Evolutionary conservation across 768 basidiomycete species (phyloP).

Genomic region (Boletus rex-veris): DNA sequence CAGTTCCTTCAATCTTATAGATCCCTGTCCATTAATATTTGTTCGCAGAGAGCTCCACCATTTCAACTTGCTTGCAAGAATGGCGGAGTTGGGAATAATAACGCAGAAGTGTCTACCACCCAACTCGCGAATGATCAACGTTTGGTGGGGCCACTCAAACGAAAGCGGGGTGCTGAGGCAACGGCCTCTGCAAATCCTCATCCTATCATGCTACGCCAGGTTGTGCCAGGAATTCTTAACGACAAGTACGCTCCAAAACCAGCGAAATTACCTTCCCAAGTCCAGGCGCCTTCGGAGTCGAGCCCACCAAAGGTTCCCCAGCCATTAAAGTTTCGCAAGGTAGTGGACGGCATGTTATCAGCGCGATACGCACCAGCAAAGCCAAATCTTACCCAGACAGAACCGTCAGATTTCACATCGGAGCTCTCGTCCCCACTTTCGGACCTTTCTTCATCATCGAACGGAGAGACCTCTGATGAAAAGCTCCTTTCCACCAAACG

Average conservation of each 20-base stretch:
- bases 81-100: conserved; percentile 6
- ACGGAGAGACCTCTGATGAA: conserved; percentile 14
- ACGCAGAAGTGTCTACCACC: conserved; percentile 6
- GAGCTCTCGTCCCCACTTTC: conserved; percentile 18
- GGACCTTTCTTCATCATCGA: conserved; percentile 22
- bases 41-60: conserved; percentile 7
- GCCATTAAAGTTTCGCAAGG: conserved; percentile 39
- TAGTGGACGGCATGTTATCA: conserved; percentile 36
- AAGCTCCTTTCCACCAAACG: neutral
- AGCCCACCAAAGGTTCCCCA: conserved; percentile 24
- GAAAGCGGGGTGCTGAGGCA: conserved; percentile 25
- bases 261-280: conserved; percentile 12
- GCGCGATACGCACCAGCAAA: conserved; percentile 24
- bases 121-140: conserved; percentile 8
- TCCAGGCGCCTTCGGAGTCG: conserved; percentile 7
- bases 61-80: conserved; percentile 12
- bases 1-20: neutral
- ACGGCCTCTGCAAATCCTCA: conserved; percentile 18
- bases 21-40: neutral
- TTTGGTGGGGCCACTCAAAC: conserved; percentile 28
- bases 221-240: conserved; percentile 34
- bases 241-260: conserved; percentile 28
- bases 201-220: conserved; percentile 35
- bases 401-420: neutral
- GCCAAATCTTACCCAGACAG: conserved; percentile 8